A percentile compares a stretch with the other conserved stretches of the same genome.
phyloP scores from a whole-genome alignment of 805 yeast species.

The Kodamaea kakaduensis region DNA sequence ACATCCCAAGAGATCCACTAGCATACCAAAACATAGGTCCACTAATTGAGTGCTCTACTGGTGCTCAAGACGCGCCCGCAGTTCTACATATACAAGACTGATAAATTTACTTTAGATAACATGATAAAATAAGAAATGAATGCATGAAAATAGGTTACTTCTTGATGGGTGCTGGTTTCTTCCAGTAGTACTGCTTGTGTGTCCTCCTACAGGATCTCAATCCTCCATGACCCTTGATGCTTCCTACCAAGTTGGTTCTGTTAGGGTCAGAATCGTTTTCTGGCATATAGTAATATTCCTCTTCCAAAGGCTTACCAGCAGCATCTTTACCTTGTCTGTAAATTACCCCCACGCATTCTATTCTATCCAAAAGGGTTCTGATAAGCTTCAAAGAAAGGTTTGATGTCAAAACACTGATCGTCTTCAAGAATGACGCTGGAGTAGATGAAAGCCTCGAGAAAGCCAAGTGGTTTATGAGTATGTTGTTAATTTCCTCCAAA shows the following conservation, averaged over 20 bases:
- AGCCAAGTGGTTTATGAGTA: conserved; percentile 80
- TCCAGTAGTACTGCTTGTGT: conserved; percentile 86
- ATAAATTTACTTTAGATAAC: too few species aligned
- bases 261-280: conserved; percentile 74
- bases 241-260: conserved; percentile 66
- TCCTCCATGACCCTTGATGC: conserved; percentile 75
- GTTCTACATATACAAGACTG: too few species aligned
- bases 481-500: conserved; percentile 53
- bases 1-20: conserved; percentile 6
- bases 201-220: conserved; percentile 87
- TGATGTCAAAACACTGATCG: conserved; percentile 55
- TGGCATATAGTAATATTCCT: conserved; percentile 86
- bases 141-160: conserved; percentile 17
- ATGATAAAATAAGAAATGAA: conserved; percentile 7
- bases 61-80: too few species aligned
- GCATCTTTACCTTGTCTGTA: conserved; percentile 92
- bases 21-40: too few species aligned
- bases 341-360: conserved; percentile 78
- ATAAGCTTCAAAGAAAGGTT: conserved; percentile 42
- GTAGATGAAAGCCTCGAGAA: conserved; percentile 85
- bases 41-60: too few species aligned
- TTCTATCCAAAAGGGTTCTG: conserved; percentile 40
- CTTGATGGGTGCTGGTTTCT: conserved; percentile 50
- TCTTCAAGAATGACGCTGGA: conserved; percentile 67
- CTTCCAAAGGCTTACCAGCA: conserved; percentile 90